Conservation (phyloP, 371 early-diverging fungal genomes). For the Massospora cicadina region DNA sequence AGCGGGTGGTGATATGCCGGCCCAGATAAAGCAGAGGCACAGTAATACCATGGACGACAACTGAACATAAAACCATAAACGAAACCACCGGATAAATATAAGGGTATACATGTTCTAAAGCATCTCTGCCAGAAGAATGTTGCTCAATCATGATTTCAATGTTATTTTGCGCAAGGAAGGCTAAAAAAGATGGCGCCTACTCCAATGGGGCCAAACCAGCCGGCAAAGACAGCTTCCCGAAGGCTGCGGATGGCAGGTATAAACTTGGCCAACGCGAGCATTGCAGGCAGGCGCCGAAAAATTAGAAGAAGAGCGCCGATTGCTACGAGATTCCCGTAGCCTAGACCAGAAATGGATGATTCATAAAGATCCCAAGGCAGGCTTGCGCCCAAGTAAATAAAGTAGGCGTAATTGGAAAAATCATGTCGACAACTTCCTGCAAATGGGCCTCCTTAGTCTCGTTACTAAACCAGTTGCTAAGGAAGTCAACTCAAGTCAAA, state of each 20-base stretch:
- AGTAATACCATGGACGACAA: constrained; percentile 63
- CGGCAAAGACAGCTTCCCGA: constrained; percentile 78
- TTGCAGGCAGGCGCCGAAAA: constrained; percentile 64
- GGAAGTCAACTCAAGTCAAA: constrained; percentile 8
- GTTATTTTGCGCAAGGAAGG: constrained; percentile 27
- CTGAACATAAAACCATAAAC: constrained; percentile 55
- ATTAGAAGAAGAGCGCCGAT: constrained; percentile 51
- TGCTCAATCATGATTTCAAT: background rate
- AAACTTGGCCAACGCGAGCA: constrained; percentile 37
- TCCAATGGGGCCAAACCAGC: constrained; percentile 96
- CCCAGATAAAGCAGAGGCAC: constrained; percentile 50
- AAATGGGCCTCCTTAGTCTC: constrained; percentile 74
- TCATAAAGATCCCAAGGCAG: constrained; percentile 64
- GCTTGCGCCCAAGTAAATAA: constrained; percentile 78
- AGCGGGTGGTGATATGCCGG: constrained; percentile 27
- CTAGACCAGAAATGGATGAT: constrained; percentile 25
- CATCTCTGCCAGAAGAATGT: constrained; percentile 19
- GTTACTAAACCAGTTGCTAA: constrained; percentile 62
- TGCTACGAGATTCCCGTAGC: constrained; percentile 49
- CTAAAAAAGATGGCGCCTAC: constrained; percentile 70
- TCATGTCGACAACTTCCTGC: constrained; percentile 78
- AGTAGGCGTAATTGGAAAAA: constrained; percentile 77
- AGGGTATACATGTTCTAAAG: constrained; percentile 14
- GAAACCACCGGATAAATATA: constrained; percentile 41
- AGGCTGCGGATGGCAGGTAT: constrained; percentile 56